A percentile compares a stretch with the other conserved stretches of the same genome.
These are phyloP conservation scores for Trametes cingulata DNA, from an alignment of 768 basidiomycete species.

Conservation along the genomic window DNA sequence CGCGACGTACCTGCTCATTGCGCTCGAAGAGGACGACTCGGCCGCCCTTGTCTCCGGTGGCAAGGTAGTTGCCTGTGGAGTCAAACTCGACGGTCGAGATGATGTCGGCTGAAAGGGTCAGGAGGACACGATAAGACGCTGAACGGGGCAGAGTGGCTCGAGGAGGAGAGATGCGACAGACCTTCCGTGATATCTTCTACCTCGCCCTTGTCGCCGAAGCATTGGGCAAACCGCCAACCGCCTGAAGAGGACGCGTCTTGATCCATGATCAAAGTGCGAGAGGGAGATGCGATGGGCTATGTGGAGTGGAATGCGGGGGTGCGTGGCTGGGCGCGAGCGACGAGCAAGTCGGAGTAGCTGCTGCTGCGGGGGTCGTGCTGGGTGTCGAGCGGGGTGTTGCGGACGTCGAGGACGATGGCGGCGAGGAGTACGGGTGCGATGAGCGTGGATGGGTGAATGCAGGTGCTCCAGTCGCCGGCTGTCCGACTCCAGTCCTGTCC, in stretches of 20 bases:
- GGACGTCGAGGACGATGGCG: conserved; percentile 3
- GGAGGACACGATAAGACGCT: conserved; percentile 26
- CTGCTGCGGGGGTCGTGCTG: neutral
- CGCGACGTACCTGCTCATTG: conserved; percentile 82
- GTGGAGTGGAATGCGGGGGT: conserved; percentile 14
- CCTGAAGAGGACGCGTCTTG: conserved; percentile 81
- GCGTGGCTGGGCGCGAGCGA: conserved; percentile 10
- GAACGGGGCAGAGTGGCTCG: conserved; percentile 16
- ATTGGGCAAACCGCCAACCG: conserved; percentile 99
- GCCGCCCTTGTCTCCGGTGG: conserved; percentile 99
- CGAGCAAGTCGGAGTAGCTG: conserved; percentile 32
- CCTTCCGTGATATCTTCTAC: conserved; percentile 99
- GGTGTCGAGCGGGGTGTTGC: neutral
- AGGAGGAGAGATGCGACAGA: conserved; percentile 36
- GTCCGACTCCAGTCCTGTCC: conserved; percentile 11
- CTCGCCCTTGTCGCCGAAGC: conserved; percentile 99
- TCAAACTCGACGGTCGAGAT: conserved; percentile 99
- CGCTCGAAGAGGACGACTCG: conserved; percentile 98
- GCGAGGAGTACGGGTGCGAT: neutral
- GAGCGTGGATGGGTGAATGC: conserved; percentile 7
- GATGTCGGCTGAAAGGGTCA: conserved; percentile 81
- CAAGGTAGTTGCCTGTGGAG: conserved; percentile 98
- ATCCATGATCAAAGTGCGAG: conserved; percentile 58
- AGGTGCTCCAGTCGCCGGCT: conserved; percentile 13
- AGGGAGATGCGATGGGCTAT: conserved; percentile 25